Evolutionary conservation across 2,329 filamentous ascomycete genomes (phyloP), one percentile per base, ranked within the genome.

Genomic region (Drechslerella coelobrocha): DNA sequence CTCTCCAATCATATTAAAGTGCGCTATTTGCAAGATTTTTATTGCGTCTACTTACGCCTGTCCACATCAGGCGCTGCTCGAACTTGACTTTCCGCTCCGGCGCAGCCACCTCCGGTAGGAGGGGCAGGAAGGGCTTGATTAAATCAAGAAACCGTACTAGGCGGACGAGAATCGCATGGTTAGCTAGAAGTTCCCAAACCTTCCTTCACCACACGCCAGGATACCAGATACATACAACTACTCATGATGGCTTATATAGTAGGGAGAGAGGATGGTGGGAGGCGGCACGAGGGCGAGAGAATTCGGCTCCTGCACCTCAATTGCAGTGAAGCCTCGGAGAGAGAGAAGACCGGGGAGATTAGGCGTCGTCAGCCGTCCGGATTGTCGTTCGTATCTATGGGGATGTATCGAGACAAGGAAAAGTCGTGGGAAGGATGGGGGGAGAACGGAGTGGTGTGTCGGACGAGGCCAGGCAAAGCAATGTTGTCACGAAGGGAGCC

Each of bases 51-150:
- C 81, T 77, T 81, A 84, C 82, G 80, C 89, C 90, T 75, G 90
- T 94, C 90, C 90, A 94, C 90, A 93, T 93, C 84, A 94, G 83
- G 85, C 93, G 92, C 82, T 97, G 94, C 85, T 97, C 95, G 88
- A 99, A 99, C 76, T 92, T 91, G 68, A 96, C 89, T 85, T 97
- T 97, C 81, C 92, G 96, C 84, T 99, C 94, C 77, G 94, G 94
- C 79, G 95, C 89, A 84, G 93, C 90, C 82, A 99, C 94, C 89
- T 99, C 94, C 79, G 94, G 94, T 81, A 99, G 90, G 87, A 97
- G 92, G 84, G 94, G 93, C 85, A 95, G 91, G 81, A 99, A 99
- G 79, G 94, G 94, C 84, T 99, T 99, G 84, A 99, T 94, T 81
- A 97, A 87, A 83, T 99, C 94, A 84, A 99, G 93, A 81, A 99